phyloP scores from a whole-genome alignment of 2,329 filamentous ascomycete species.

The Rachicladosporium sp. region DNA sequence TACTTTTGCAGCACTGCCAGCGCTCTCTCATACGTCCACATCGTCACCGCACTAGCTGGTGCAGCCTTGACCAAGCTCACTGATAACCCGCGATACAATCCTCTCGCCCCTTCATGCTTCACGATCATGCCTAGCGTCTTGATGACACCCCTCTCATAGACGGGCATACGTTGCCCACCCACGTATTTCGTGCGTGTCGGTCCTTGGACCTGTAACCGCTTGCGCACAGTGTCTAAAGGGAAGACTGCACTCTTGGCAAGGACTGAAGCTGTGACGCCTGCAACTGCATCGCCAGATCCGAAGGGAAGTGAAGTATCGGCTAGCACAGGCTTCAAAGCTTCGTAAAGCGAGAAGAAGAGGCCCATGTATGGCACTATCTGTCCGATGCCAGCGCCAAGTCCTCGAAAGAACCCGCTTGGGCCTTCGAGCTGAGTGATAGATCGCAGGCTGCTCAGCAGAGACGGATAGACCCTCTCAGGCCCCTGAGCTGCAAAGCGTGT shows the following conservation, averaged over 20 bases:
- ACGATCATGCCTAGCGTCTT: constrained; percentile 58
- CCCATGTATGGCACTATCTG: constrained; percentile 97
- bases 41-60: constrained; percentile 80
- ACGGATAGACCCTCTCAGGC: constrained; percentile 62
- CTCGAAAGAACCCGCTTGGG: constrained; percentile 69
- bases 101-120: constrained; percentile 59
- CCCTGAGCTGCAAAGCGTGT: constrained; percentile 97
- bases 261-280: constrained; percentile 68
- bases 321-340: constrained; percentile 46
- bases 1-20: constrained; percentile 32
- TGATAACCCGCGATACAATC: constrained; percentile 75
- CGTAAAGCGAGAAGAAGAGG: constrained; percentile 84
- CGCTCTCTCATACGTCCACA: constrained; percentile 84
- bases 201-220: constrained; percentile 89
- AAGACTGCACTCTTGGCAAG: constrained; percentile 83
- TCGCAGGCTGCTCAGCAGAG: constrained; percentile 53
- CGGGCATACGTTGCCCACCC: constrained; percentile 60
- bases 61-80: constrained; percentile 85
- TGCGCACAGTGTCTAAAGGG: constrained; percentile 82
- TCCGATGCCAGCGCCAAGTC: constrained; percentile 64
- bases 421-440: constrained; percentile 72
- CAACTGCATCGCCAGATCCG: constrained; percentile 69
- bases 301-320: constrained; percentile 41
- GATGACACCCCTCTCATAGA: constrained; percentile 57
- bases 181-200: constrained; percentile 70